These are phyloP conservation scores for Saccharomyces jurei DNA, from an alignment of 805 yeast species.

Conservation along the genomic window DNA sequence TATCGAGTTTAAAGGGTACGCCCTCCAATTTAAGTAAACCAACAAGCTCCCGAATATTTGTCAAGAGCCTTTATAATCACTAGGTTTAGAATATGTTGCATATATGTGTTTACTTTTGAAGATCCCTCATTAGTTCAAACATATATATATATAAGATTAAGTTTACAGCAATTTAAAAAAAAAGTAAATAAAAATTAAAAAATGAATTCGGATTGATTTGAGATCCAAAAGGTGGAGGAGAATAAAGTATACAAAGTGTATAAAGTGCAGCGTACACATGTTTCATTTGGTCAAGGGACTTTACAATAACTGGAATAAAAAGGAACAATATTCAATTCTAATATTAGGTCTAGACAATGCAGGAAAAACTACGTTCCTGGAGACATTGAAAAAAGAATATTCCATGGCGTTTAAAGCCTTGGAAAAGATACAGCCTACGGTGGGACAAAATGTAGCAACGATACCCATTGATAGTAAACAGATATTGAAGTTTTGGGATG, in stretches of 20 bases:
- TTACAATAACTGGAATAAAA: conserved; percentile 48
- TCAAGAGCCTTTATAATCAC: neutral
- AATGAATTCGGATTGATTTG: neutral
- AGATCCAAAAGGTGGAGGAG: neutral
- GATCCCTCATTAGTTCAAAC: neutral
- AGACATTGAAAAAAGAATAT: conserved; percentile 52
- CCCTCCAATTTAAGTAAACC: neutral
- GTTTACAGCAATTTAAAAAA: neutral
- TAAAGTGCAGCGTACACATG: conserved; percentile 34
- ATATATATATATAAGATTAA: neutral
- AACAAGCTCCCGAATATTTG: neutral
- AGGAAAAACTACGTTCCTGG: conserved; percentile 81
- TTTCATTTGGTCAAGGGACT: conserved; percentile 60
- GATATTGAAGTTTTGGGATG: conserved; percentile 83
- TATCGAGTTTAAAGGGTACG: neutral
- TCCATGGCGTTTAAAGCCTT: conserved; percentile 41
- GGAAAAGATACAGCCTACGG: conserved; percentile 77
- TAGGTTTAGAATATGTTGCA: neutral
- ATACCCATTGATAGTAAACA: conserved; percentile 30
- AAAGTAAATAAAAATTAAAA: neutral
- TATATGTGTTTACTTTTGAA: neutral
- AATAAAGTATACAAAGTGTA: neutral
- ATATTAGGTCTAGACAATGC: conserved; percentile 92
- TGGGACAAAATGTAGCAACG: conserved; percentile 77
- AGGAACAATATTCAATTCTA: conserved; percentile 66